Evolutionary conservation across 768 basidiomycete species (phyloP).

Genomic region (Pluteus cervinus): DNA sequence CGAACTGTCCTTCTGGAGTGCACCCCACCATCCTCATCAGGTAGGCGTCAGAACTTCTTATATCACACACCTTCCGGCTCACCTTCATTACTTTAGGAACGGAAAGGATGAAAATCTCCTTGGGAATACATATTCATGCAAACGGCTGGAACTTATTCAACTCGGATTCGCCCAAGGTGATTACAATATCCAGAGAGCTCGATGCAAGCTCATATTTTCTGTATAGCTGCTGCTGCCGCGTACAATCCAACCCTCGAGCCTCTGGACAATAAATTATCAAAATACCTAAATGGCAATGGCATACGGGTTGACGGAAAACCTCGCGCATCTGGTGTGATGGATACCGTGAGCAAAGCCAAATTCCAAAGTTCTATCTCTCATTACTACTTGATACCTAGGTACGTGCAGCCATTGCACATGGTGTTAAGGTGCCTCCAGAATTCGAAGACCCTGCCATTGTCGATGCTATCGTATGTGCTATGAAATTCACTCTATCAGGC

Average conservation of each 20-base stretch:
- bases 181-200: background rate
- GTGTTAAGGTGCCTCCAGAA: constrained; percentile 62
- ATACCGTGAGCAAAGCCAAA: constrained; percentile 42
- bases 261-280: constrained; percentile 62
- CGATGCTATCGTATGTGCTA: constrained; percentile 45
- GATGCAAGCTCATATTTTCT: background rate
- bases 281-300: constrained; percentile 61
- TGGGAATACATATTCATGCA: constrained; percentile 64
- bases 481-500: background rate
- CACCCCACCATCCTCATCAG: constrained; percentile 50
- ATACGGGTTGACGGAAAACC: constrained; percentile 74
- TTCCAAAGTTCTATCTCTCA: background rate
- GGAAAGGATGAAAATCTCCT: constrained; percentile 65
- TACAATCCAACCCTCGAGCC: constrained; percentile 58
- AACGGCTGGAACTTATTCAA: constrained; percentile 56
- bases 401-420: constrained; percentile 65
- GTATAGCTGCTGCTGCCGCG: constrained; percentile 52
- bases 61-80: background rate
- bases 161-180: constrained; percentile 62
- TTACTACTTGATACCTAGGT: constrained; percentile 34
- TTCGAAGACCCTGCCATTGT: constrained; percentile 60
- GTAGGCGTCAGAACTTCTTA: constrained; percentile 23
- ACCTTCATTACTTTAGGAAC: constrained; percentile 35
- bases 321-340: constrained; percentile 67
- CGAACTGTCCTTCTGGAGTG: constrained; percentile 37